These are phyloP conservation scores for Pulveroboletus sp. DNA, from an alignment of 768 basidiomycete genomes.

Conservation along the genomic window DNA sequence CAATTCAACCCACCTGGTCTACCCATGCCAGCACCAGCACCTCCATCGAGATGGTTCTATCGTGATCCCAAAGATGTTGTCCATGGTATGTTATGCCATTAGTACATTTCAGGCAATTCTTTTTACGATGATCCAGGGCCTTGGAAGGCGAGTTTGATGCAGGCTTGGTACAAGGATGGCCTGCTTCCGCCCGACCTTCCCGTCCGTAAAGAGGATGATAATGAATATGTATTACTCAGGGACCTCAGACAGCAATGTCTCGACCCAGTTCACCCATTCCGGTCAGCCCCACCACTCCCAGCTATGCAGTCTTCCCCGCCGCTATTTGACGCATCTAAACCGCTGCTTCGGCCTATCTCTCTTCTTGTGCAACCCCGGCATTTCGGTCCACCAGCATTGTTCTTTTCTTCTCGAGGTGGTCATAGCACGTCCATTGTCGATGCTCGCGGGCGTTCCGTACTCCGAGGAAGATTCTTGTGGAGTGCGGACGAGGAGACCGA, in stretches of 20 bases:
- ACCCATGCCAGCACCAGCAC: conserved; percentile 61
- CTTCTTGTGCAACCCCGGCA: conserved; percentile 73
- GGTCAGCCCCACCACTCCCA: conserved; percentile 40
- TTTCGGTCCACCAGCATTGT: conserved; percentile 82
- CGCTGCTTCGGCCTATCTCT: conserved; percentile 68
- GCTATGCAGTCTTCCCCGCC: conserved; percentile 23
- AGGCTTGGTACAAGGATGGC: conserved; percentile 84
- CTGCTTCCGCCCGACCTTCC: conserved; percentile 79
- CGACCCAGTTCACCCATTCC: conserved; percentile 79
- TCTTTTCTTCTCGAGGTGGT: conserved; percentile 85
- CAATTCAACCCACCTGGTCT: conserved; percentile 79
- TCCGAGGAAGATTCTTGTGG: conserved; percentile 79
- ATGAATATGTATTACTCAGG: conserved; percentile 60
- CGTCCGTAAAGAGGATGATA: conserved; percentile 70
- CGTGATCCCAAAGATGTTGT: conserved; percentile 76
- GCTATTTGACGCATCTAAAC: conserved; percentile 41
- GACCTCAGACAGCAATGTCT: conserved; percentile 74
- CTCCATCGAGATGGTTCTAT: conserved; percentile 78
- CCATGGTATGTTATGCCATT: conserved; percentile 53
- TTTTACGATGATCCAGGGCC: conserved; percentile 49
- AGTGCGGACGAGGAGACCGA: conserved; percentile 56
- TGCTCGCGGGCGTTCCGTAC: conserved; percentile 76
- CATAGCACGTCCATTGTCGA: conserved; percentile 87
- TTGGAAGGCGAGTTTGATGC: conserved; percentile 86
- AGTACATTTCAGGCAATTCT: not conserved